phyloP scores from a whole-genome alignment of 1,139 yeast genomes.

The Lizanozyma gosingica region DNA sequence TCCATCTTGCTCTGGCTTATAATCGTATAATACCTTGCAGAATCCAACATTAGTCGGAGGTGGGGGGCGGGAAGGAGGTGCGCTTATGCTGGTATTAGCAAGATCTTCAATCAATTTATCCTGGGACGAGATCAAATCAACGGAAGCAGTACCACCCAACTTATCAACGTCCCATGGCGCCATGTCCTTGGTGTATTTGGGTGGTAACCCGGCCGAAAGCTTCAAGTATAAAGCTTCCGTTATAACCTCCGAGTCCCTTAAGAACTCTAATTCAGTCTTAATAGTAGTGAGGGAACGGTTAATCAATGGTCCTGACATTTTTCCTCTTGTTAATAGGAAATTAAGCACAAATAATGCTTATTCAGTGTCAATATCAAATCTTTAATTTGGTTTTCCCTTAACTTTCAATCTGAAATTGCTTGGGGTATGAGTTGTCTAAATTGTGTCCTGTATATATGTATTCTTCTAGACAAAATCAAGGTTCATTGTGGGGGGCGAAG shows the following conservation, averaged over 20 bases:
- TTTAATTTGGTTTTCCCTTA: no score
- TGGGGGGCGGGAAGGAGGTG: constrained; percentile 16
- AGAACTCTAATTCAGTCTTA: constrained; percentile 73
- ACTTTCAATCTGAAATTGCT: no score
- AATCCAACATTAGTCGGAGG: constrained; percentile 26
- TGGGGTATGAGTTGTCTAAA: no score
- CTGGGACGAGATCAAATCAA: not conserved
- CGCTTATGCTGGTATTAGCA: constrained; percentile 11
- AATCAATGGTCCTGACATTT: constrained; percentile 23
- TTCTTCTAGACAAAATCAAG: no score
- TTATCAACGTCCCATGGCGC: constrained; percentile 42
- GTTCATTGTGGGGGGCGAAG: no score
- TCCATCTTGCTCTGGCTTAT: constrained; percentile 57
- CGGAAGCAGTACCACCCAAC: not conserved
- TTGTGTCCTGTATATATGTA: no score
- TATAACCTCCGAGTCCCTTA: constrained; percentile 70
- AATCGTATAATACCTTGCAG: constrained; percentile 66
- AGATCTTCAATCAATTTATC: constrained; percentile 14
- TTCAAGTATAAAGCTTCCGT: constrained; percentile 48
- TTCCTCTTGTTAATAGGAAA: no score
- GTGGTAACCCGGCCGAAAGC: constrained; percentile 48
- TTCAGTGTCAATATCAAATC: no score
- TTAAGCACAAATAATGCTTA: no score
- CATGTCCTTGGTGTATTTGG: constrained; percentile 46
- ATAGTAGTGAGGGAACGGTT: constrained; percentile 73